Base-by-base conservation (phyloP, 495 filamentous ascomycete genomes). In the Rhypophila decipiens region DNA sequence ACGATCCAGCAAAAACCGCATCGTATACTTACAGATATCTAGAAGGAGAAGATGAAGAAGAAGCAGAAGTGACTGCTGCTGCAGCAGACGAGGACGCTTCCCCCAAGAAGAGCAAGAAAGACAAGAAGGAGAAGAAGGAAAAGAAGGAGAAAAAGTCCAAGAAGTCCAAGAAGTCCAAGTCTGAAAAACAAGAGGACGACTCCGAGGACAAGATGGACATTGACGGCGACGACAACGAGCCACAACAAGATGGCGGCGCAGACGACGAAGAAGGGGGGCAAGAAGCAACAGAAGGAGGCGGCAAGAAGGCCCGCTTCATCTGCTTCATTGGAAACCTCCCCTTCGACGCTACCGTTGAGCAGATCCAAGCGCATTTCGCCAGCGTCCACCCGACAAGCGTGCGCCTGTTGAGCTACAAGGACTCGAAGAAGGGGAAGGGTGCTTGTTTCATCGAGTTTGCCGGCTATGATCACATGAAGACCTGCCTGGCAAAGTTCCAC, bases 371-470 rank as follows among this genome's bases (percentile, higher is more conserved):
- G 47, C 90, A 98, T 69, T 96, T 98, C 58, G 73, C 79, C 22
- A 76, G 84, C 46, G 77, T 95, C 44, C 64, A 78, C 12, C 90
- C 93, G 2, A 75, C 71, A 15, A 77, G 76, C 10, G 74, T 96
- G 43, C 87, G 93, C 1, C 79, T 88, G 23, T 78, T 85, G 21
- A 89, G 85, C 13, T 70, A 88, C 58, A 84, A 84, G 54, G 74
- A 78, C 35, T 76, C 83, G 13, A 67, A 63, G 22, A 86, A 85
- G 51, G 87, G 82, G 50, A 89, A 88, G 55, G 93, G 93, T 24
- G 86, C 85, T 52, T 93, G 88, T 3, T 98, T 98, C 66, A 72
- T 98, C 49, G 93, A 98, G 67, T 97, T 98, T 55, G 85, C 82
- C 48, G 71, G 79, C 39, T 95, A 80, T 70, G 88, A 95, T 67